Evolutionary conservation across 768 basidiomycete genomes (phyloP), one percentile per base, ranked within the genome.

Genomic region (Pisolithus orientalis): DNA sequence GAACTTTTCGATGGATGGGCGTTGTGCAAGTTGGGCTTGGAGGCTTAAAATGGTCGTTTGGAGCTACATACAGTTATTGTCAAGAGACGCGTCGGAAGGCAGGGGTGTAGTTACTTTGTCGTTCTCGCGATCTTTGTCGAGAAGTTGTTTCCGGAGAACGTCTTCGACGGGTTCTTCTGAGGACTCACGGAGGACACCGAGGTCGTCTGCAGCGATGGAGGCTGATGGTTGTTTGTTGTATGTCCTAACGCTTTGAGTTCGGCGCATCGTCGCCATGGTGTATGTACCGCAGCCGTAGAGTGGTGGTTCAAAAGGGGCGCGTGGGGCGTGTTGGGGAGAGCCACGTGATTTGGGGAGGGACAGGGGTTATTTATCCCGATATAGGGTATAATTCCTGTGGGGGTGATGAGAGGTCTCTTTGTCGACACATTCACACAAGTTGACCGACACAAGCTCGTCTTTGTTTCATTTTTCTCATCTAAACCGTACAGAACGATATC

Each of bases 61-160:
- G 10, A 90, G 71, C 88, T 89, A 50, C 13, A 44, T 88, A 50
- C 13, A 44, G 3, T 34, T 17, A 8, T 42, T 4, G 21, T 21
- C 0, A 34, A 6, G 27, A 13, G 8, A 27, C 29, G 51, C 11
- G 7, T 28, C 34, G 9, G 27, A 34, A 34, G 24, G 2, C n/a
- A 11, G n/a, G 6, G 13, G 29, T 16, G 6, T 17, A 57, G 63
- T 47, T 39, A 85, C 85, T 70, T 76, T 84, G 67, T 88, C 86
- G 55, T 80, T 82, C 64, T 88, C 85, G 48, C 84, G 71, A 44
- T 85, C 82, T 55, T 80, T 83, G 44, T 85, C 85, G 27, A 84
- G 64, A 42, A 89, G 69, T 43, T 87, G 82, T 45, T 75, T 74
- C 27, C 85, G 75, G 31, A 89, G 71, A 7, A 74, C 66, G 50